These are phyloP conservation scores for Xylaria digitata DNA, from an alignment of 2,329 filamentous ascomycete species.

Conservation along the genomic window DNA sequence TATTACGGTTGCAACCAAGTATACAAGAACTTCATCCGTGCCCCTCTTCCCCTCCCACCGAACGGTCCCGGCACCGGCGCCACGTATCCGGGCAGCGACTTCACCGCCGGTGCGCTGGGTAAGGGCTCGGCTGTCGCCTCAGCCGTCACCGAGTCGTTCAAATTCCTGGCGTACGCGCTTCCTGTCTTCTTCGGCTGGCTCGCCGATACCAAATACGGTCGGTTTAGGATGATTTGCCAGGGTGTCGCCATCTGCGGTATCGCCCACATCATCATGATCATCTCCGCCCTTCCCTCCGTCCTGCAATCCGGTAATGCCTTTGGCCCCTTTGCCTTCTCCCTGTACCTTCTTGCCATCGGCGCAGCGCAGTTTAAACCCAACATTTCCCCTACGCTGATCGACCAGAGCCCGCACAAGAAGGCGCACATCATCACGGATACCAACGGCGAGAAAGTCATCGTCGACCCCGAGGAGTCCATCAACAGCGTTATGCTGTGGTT, in stretches of 20 bases:
- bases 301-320: constrained; percentile 60
- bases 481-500: constrained; percentile 74
- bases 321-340: constrained; percentile 70
- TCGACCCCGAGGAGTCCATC: constrained; percentile 72
- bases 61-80: constrained; percentile 51
- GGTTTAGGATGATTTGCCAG: constrained; percentile 51
- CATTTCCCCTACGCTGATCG: constrained; percentile 75
- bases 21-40: constrained; percentile 67
- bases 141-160: constrained; percentile 59
- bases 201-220: constrained; percentile 56
- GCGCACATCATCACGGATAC: constrained; percentile 62
- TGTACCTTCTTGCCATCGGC: constrained; percentile 66
- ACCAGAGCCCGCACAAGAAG: constrained; percentile 70
- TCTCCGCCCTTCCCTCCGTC: constrained; percentile 51
- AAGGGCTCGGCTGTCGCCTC: constrained; percentile 60
- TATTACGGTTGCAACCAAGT: constrained; percentile 62
- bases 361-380: constrained; percentile 78
- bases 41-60: constrained; percentile 61
- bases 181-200: constrained; percentile 57
- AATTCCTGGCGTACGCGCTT: constrained; percentile 60
- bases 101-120: constrained; percentile 61
- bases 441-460: constrained; percentile 72
- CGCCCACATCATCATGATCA: constrained; percentile 52
- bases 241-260: constrained; percentile 50
- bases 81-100: constrained; percentile 42